Evolutionary conservation across 352 stramenopile genomes (phyloP), one percentile per base, ranked within the genome.

Genomic region (Globisporangium orthogonon): DNA sequence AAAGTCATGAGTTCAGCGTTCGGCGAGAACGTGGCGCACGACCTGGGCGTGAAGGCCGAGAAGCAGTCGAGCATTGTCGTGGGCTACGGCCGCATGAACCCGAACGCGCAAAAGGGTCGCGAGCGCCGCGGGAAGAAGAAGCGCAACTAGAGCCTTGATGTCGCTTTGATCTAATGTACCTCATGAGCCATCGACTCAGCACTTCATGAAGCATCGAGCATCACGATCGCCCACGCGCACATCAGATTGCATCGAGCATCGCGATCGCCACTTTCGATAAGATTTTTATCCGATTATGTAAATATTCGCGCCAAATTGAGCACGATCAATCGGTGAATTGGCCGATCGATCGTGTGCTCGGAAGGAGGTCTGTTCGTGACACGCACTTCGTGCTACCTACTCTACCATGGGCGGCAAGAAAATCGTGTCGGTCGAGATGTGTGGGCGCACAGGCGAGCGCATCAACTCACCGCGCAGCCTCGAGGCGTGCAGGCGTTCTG

Each of bases 121-220:
- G 96, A 99, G 68, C 87, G 95, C 57, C 87, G 96, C 57, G 96
- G 96, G 37, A 98, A 98, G 82, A 98, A 98, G 87, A 98, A 99
- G 70, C 76, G 71, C 63, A 89, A 86, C 65, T 87, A 90, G 60
- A 37, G 50, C 44, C 43, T 33, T 59, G 15, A 18, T n/a, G 5
- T 17, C 18, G 1, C n/a, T 28, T 13, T 23, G 17, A 28, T n/a
- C 7, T 30, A 15, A 28, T 43, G 29, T 41, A 30, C 3, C 35
- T 50, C 18, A 37, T 31, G 23, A 23, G 23, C 23, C 23, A 23
- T 23, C 23, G 23, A 23, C 23, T 23, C 23, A 23, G 23, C 23
- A 23, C 23, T 23, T 23, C 23, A 23, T 23, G 23, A 23, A 23
- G 23, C 23, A 23, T 23, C 23, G 23, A 23, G 23, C 23, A 23